A percentile compares a stretch with the other conserved stretches of the same genome.
phyloP scores from a whole-genome alignment of 306 rosid species.

The Cercis canadensis region DNA sequence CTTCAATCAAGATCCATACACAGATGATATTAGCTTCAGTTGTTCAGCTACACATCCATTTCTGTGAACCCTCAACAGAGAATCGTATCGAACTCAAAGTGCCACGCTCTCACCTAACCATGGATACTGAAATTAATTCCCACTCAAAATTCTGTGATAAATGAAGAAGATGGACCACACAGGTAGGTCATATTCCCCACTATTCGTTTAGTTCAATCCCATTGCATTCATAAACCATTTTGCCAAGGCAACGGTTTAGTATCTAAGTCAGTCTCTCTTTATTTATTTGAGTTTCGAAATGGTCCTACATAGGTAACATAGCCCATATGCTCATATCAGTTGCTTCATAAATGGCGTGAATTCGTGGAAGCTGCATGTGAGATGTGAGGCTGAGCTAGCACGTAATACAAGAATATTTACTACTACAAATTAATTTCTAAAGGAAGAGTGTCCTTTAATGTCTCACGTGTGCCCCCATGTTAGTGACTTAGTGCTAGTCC shows the following conservation, averaged over 20 bases:
- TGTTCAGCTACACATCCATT: background rate
- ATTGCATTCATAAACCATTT: constrained; percentile 6
- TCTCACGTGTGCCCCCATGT: constrained; percentile 6
- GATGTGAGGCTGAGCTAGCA: background rate
- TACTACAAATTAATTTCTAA: too few relatives aligned
- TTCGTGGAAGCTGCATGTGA: constrained; percentile 49
- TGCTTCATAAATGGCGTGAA: too few relatives aligned
- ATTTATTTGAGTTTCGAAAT: too few relatives aligned
- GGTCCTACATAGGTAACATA: background rate
- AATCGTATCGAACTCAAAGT: background rate
- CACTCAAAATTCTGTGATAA: constrained; percentile 25
- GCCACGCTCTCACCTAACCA: background rate
- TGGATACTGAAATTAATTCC: background rate
- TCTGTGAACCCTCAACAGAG: background rate
- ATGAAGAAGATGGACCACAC: constrained; percentile 39
- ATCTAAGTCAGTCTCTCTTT: background rate
- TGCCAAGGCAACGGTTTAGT: background rate
- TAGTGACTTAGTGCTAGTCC: too few relatives aligned
- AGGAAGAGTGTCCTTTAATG: background rate
- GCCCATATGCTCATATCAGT: constrained; percentile 12
- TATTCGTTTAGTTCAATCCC: constrained; percentile 36
- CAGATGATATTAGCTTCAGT: too few relatives aligned
- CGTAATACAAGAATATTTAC: constrained; percentile 34
- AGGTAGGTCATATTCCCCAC: constrained; percentile 30
- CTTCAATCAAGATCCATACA: too few relatives aligned